These are phyloP conservation scores for Fusarium longipes DNA, from an alignment of 2,329 filamentous ascomycete genomes.

Conservation along the genomic window DNA sequence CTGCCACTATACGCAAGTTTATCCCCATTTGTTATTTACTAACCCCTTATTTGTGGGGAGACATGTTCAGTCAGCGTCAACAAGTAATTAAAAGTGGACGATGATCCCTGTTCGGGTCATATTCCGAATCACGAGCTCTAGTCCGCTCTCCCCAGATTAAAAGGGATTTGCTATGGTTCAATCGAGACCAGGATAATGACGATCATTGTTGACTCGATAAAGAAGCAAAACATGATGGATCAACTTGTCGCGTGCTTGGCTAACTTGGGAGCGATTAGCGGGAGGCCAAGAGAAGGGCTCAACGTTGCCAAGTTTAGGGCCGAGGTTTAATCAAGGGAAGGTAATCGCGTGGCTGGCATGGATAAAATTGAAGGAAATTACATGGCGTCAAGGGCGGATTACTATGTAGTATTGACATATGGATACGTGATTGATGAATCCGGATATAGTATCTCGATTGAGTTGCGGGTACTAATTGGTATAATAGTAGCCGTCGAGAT, in stretches of 20 bases:
- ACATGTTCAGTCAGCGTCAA: not conserved
- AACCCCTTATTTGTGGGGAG: constrained; percentile 40
- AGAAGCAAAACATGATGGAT: constrained; percentile 4
- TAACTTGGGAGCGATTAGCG: constrained; percentile 17
- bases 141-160: constrained; percentile 25
- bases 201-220: constrained; percentile 21
- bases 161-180: constrained; percentile 10
- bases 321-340: not conserved
- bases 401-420: not conserved
- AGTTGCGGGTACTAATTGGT: not conserved
- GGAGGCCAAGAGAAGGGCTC: not conserved
- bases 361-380: constrained; percentile 15
- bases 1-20: not conserved
- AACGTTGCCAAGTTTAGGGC: constrained; percentile 22
- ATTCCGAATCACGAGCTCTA: not conserved
- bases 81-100: constrained; percentile 41
- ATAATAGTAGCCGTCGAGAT: not conserved
- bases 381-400: constrained; percentile 8
- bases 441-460: not conserved
- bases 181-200: constrained; percentile 13
- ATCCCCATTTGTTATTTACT: too few relatives aligned
- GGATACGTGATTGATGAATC: not conserved
- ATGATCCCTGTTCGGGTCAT: constrained; percentile 6
- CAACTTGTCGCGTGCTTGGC: not conserved
- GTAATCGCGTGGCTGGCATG: constrained; percentile 25